Evolutionary conservation across 768 basidiomycete species (phyloP).

Genomic region (Boletellus ananas): DNA sequence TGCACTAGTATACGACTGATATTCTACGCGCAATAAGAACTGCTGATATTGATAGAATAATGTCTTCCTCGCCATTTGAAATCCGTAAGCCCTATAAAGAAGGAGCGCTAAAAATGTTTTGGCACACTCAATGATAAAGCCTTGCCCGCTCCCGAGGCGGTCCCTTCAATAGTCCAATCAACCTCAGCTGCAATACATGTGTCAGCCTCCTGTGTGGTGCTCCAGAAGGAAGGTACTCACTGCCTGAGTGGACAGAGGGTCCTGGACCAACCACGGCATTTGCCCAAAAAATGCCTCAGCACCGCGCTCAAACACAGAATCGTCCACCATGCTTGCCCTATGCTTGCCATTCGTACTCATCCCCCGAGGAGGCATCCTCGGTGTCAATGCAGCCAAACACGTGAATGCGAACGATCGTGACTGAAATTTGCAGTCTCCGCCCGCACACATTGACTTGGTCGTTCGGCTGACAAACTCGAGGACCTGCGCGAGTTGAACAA

Average conservation of each 20-base stretch:
- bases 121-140: too few species aligned
- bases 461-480: conserved; percentile 9
- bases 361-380: neutral
- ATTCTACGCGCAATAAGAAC: too few species aligned
- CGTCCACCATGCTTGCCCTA: neutral
- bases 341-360: neutral
- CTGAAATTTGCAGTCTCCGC: conserved; percentile 11
- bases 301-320: neutral
- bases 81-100: too few species aligned
- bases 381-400: conserved; percentile 8
- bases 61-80: too few species aligned
- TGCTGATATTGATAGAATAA: too few species aligned
- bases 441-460: conserved; percentile 5
- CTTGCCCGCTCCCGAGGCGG: too few species aligned
- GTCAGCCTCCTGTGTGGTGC: too few species aligned
- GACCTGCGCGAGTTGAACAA: conserved; percentile 4
- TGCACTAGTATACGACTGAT: too few species aligned
- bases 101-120: too few species aligned
- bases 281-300: neutral
- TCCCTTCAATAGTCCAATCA: too few species aligned
- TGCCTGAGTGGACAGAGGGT: neutral
- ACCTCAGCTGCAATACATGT: too few species aligned
- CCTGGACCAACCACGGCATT: neutral
- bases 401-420: conserved; percentile 14
- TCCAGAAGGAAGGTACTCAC: neutral